phyloP scores from a whole-genome alignment of 2,329 filamentous ascomycete genomes.

The Hypoxylon rubiginosum region DNA sequence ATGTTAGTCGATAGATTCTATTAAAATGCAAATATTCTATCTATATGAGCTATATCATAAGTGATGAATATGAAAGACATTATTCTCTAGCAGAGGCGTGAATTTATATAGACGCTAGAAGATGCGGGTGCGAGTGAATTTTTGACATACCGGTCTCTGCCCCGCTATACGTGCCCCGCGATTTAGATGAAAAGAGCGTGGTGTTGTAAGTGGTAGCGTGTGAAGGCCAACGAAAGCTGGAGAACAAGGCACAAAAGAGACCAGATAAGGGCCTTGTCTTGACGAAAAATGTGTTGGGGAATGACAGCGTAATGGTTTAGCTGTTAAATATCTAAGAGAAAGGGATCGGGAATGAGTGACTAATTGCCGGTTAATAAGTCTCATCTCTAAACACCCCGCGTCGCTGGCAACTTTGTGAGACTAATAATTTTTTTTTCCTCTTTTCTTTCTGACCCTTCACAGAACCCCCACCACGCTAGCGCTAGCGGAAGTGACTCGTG shows the following conservation, averaged over 20 bases:
- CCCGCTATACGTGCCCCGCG: constrained; percentile 43
- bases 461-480: constrained; percentile 33
- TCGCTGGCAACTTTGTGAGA: constrained; percentile 11
- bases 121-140: constrained; percentile 28
- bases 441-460: constrained; percentile 9
- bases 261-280: constrained; percentile 1
- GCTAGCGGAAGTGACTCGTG: constrained; percentile 21
- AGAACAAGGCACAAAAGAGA: background rate
- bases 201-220: background rate
- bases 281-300: constrained; percentile 11
- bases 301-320: constrained; percentile 6
- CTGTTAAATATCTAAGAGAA: constrained; percentile 27
- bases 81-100: constrained; percentile 4
- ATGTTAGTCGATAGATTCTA: background rate
- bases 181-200: constrained; percentile 31
- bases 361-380: constrained; percentile 34
- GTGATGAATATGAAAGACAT: background rate
- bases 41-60: constrained; percentile 9
- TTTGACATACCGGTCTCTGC: constrained; percentile 32
- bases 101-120: constrained; percentile 19
- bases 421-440: constrained; percentile 24
- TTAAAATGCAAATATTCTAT: background rate
- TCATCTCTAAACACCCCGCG: constrained; percentile 33
- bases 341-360: constrained; percentile 39
- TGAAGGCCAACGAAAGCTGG: constrained; percentile 11